Evolutionary conservation across 2,329 filamentous ascomycete genomes (phyloP), one percentile per base, ranked within the genome.

Genomic region (Raffaelea albimanens): DNA sequence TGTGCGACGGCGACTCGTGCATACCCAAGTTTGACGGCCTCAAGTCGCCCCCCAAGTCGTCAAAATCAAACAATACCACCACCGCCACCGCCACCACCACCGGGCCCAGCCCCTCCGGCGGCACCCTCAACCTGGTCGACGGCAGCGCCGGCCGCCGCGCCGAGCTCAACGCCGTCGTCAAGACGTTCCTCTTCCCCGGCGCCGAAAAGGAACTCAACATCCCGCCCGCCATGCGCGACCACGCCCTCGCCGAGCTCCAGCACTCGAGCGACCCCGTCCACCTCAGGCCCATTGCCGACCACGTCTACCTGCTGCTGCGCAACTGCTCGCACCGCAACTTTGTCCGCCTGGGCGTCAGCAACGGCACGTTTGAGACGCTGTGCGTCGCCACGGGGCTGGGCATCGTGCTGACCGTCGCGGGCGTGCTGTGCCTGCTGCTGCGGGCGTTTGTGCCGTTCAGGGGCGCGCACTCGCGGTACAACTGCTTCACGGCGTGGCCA

Each of bases 301-400:
- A 73, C 56, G 65, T 68, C 34, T 70, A 72, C 54, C 58, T 63
- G 29, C 64, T 73, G 25, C 63, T 73, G 18, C 65, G 63, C 49
- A 70, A 68, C 57, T 72, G 70, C 61, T 73, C 70, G 19, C 63
- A 72, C 55, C 64, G 71, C 46, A 68, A 71, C 57, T 72, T 79
- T 53, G 63, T 76, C 41, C 70, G 73, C 36, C 64, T 79, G 7
- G 75, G 73, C 50, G 69, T 76, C 31, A 72, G 67, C 55, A 76
- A 72, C 55, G 70, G 70, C 34, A 72, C 70, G 3, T 68, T 70
- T 45, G 70, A 72, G 57, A 72, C 70, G 2, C 53, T 72, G 11
- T 73, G 70, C 58, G 64, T 70, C 25, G 68, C 69, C 2, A 72
- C 68, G 1, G 55, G 61, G 2, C 57, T 71, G 8, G 70, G 70